Base-by-base conservation (phyloP, 23 red algal species). In the Pyropia haitanensis region DNA sequence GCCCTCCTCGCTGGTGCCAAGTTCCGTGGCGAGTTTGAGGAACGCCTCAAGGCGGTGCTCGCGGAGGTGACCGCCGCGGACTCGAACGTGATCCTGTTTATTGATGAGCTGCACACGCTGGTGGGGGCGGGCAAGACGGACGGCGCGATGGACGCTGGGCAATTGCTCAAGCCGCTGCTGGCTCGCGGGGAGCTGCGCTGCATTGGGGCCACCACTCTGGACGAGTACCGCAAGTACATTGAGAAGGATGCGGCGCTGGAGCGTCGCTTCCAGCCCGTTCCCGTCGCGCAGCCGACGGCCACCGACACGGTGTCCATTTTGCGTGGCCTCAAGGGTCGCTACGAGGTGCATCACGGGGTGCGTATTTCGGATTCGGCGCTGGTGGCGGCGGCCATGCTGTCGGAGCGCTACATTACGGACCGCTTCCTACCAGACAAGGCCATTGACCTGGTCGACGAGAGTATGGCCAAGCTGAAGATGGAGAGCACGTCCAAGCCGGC, bases 161-260 rank as follows among this genome's bases (percentile, higher is more conserved):
- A 98, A 64, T 56, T 98, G 64, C 75, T 98, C 33, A 98, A 98
- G 64, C 94, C 94, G 13, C 91, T 98, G 86, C 39, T 98, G 60
- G 94, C 94, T 18, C 71, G 94, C 50, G 94, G 94, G 15, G 94
- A 98, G 70, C 68, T 98, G 33, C 86, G 86, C 31, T 98, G 94
- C 75, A 98, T 98, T 67, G 94, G 94, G 17, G 94, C 94, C 18
- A 98, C 94, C 5, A 98, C 94, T 19, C 64, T 91, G 48, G 94
- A 98, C 67, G 94, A 98, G 78, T 98, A 98, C 65, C 80, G 94
- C 56, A 83, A 98, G 75, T 98, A 98, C 60, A 98, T 98, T 31
- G 94, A 98, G 74, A 91, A 91, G 71, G 94, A 98, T 34, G 94
- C 94, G 12, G 94, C 94, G 14, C 75, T 98, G 60, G 94, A 98